A percentile compares a stretch with the other conserved stretches of the same genome.
Evolutionary conservation across 257 asterid species (phyloP).

Genomic region (Striga asiatica): DNA sequence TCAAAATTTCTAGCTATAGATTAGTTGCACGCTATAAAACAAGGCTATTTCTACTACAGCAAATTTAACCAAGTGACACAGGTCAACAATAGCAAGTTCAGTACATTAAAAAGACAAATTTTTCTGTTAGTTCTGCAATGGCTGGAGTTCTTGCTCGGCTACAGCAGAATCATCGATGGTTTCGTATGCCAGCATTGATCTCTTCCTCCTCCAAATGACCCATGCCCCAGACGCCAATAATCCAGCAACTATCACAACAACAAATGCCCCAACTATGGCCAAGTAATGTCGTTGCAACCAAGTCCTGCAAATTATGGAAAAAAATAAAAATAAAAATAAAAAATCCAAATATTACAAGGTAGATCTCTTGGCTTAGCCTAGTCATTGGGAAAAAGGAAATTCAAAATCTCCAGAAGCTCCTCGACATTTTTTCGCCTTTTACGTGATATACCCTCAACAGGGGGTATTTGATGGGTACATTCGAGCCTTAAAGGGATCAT

Average conservation of each 20-base stretch:
- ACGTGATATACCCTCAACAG: too few species aligned
- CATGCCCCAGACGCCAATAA: conserved; percentile 50
- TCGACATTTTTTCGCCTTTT: background rate
- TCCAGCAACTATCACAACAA: conserved; percentile 33
- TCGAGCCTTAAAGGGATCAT: background rate
- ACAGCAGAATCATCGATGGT: conserved; percentile 63
- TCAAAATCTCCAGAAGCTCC: background rate
- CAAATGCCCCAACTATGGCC: conserved; percentile 23
- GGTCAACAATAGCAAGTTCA: conserved; percentile 3
- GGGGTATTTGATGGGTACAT: background rate
- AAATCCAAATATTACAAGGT: background rate
- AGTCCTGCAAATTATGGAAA: conserved; percentile 34
- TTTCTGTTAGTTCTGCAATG: conserved; percentile 38
- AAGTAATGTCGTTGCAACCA: conserved; percentile 43
- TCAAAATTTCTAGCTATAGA: conserved; percentile 15
- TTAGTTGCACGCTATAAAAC: conserved; percentile 7
- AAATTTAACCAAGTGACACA: conserved; percentile 12
- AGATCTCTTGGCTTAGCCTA: too few species aligned
- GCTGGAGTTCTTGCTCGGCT: conserved; percentile 96
- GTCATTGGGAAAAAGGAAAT: too few species aligned
- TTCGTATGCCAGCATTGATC: conserved; percentile 40
- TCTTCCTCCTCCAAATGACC: conserved; percentile 51
- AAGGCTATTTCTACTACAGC: conserved; percentile 15
- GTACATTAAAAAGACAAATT: conserved; percentile 5
- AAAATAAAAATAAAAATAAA: too few species aligned